Conservation (phyloP, 2,329 filamentous ascomycete genomes). For the Stemphylium beticola region DNA sequence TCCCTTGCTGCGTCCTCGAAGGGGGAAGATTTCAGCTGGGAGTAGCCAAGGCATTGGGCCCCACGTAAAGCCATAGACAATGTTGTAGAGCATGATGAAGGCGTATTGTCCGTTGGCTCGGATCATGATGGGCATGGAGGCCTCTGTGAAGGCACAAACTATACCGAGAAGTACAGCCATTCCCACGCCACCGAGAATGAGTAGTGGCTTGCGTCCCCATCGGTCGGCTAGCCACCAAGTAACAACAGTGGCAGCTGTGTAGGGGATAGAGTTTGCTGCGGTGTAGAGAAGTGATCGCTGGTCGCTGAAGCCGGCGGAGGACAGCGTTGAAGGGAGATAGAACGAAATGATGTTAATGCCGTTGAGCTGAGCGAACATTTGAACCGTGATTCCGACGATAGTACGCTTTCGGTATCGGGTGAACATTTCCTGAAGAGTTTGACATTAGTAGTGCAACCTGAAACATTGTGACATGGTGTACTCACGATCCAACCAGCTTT, state of each 20-base stretch:
- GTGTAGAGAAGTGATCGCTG: conserved; percentile 51
- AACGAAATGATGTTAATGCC: conserved; percentile 54
- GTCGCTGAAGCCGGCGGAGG: conserved; percentile 43
- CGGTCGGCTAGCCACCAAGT: conserved; percentile 51
- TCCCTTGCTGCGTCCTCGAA: conserved; percentile 50
- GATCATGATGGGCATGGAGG: conserved; percentile 32
- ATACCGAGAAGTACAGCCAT: conserved; percentile 47
- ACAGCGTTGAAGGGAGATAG: conserved; percentile 42
- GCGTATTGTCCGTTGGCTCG: conserved; percentile 49
- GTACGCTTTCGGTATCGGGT: conserved; percentile 53
- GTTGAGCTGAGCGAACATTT: conserved; percentile 52
- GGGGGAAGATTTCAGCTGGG: conserved; percentile 45
- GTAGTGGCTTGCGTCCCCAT: conserved; percentile 51
- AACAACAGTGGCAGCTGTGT: conserved; percentile 49
- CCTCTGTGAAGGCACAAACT: conserved; percentile 50
- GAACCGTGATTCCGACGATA: conserved; percentile 50
- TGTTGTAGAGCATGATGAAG: conserved; percentile 51
- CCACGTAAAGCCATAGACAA: conserved; percentile 49
- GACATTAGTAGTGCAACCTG: background rate
- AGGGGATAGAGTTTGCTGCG: conserved; percentile 50
- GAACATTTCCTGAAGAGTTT: conserved; percentile 48
- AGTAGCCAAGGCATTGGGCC: conserved; percentile 52
- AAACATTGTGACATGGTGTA: background rate
- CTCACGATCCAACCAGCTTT: conserved; percentile 43
- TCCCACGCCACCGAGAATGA: conserved; percentile 38